Evolutionary conservation across 306 rosid species (phyloP), one percentile per base, ranked within the genome.

Genomic region (Vachellia pachyceras): DNA sequence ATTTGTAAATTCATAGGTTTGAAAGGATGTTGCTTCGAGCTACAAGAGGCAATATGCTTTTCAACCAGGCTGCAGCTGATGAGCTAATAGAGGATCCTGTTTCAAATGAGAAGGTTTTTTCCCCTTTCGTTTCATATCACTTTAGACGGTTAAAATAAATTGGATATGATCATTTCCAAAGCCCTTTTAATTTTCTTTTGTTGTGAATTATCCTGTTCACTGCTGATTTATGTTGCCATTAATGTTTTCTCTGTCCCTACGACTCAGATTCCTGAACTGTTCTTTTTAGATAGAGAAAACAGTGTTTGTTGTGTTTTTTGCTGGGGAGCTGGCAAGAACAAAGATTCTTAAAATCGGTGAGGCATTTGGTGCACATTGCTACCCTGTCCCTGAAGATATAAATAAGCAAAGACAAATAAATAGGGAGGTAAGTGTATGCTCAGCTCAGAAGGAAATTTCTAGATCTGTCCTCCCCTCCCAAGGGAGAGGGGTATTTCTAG

Each of bases 11-110:
- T 97, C 76, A 94, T 54, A 90, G 92, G 81, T 96, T 96, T 80
- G 98, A 96, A 88, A 94, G 99, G 90, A 94, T 96, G 92, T 65
- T 96, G 84, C 94, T 96, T 79, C 99, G 99, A 80, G 94, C 99
- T 72, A 96, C 99, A 35, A 92, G 99, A 87, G 99, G 99, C 80
- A 96, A 96, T 86, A 90, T 96, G 97, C 90, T 96, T 86, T 96
- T 96, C 88, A 96, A 96, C 84, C 99, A 92, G 80, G 97, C 97
- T 50, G 82, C 91, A 42, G 92, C 91, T 58, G 98, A 90, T 82
- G 97, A 89, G 66, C 87, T 85, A 82, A 96, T 94, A 76, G 86
- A 92, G 97, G 98, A 96, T 87, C 99, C 97, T 80, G 82, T 94
- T 81, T 87, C 98, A 74, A 63, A 86, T 76, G 99, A 93, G 86